Percentiles rank a stretch among this genome's conserved stretches.
Evolutionary conservation across 768 basidiomycete genomes (phyloP).

Genomic region (Boletus vinaceobasis): DNA sequence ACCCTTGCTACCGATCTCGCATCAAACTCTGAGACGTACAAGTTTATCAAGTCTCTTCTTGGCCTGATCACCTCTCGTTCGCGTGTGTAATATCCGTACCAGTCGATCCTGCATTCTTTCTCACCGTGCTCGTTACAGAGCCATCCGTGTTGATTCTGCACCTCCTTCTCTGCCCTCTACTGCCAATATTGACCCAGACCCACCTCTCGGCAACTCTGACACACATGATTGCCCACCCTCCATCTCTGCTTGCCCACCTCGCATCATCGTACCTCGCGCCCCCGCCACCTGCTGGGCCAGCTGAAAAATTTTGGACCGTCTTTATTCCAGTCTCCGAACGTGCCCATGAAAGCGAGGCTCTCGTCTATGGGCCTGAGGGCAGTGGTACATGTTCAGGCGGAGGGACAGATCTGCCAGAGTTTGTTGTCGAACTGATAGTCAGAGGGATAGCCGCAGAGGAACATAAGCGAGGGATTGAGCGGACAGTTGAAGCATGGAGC

Average conservation of each 20-base stretch:
- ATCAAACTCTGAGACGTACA: conserved; percentile 51
- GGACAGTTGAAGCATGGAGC: conserved; percentile 63
- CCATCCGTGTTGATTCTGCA: conserved; percentile 63
- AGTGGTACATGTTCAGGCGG: conserved; percentile 40
- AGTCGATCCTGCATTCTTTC: not conserved
- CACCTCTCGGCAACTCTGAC: conserved; percentile 62
- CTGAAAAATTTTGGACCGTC: conserved; percentile 77
- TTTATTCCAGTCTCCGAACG: conserved; percentile 70
- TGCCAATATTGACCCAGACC: conserved; percentile 56
- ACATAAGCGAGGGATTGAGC: conserved; percentile 54
- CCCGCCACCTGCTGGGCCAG: conserved; percentile 60
- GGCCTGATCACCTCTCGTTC: conserved; percentile 43
- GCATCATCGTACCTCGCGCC: conserved; percentile 66
- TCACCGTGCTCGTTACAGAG: conserved; percentile 30
- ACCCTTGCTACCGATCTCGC: conserved; percentile 57
- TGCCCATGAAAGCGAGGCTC: conserved; percentile 50
- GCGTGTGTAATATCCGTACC: conserved; percentile 36
- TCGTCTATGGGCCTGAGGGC: conserved; percentile 57
- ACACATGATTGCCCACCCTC: conserved; percentile 67
- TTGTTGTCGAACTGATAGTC: conserved; percentile 60
- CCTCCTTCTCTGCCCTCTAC: conserved; percentile 45
- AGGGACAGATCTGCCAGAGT: conserved; percentile 40
- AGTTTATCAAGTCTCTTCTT: conserved; percentile 48
- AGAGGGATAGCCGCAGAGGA: conserved; percentile 42
- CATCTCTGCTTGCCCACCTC: conserved; percentile 64